Base-by-base conservation (phyloP, 1,284 basidiomycete genomes). In the Trametes versicolor region DNA sequence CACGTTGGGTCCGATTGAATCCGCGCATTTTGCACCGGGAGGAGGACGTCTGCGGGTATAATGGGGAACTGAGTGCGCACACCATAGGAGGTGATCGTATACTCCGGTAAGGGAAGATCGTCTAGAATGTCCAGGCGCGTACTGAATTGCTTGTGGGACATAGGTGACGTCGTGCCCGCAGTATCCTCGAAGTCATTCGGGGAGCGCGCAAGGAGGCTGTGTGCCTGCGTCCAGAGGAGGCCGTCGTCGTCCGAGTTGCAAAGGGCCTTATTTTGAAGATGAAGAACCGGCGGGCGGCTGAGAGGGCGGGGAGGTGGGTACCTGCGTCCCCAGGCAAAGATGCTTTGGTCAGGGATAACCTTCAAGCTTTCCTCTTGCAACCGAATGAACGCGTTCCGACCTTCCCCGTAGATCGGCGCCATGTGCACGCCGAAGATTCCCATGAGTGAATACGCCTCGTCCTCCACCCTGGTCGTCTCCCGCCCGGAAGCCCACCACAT, bases 401-500 rank as follows among this genome's bases (percentile, higher is more conserved):
- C 65, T 25, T 69, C 68, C 12, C 68, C 68, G 36, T 66, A 69
- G 32, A 69, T 62, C 29, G 65, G 64, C 41, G 68, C 60, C 65
- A 69, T 69, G 52, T 63, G 64, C 32, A 69, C 63, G 25, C 64
- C 65, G 55, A 69, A 69, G 34, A 69, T 47, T 21, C 68, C 68
- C 65, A 69, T 62, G 34, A 69, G 68, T 43, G 68, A 66, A 52
- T 69, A 66, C 47, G 65, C 68, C 54, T 62, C 48, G 58, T 69
- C 64, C 55, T 66, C 68, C 45, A 60, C 58, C 10, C 67, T 60
- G 2, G 68, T 69, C 9, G 65, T 66, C 50, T 66, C 60, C 45
- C 67, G 59, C 62, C 62, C 66, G 50, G 68, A 41, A 19, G 68
- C 68, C 68, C 68, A 69, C n/a, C 65, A 60, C 65, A 69, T 66